Conservation (phyloP, 441 rosid genomes). For the Macaranga tanarius region DNA sequence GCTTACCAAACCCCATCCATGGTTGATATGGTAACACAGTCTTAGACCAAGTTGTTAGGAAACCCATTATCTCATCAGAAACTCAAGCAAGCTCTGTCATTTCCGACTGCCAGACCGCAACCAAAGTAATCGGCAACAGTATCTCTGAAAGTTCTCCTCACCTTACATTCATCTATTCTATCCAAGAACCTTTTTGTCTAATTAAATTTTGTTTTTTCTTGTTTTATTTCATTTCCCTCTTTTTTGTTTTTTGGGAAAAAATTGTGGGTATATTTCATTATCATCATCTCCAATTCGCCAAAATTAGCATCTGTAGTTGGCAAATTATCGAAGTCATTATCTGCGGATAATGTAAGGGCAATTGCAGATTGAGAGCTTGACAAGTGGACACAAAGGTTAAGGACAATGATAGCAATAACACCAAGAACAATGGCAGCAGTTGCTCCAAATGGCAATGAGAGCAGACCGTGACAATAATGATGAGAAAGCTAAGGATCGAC, state of each 20-base stretch:
- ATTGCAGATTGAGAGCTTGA: no score
- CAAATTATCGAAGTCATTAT: no score
- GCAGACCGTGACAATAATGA: conserved; percentile 61
- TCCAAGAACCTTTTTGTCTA: conserved; percentile 25
- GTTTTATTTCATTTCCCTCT: conserved; percentile 8
- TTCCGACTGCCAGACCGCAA: conserved; percentile 56
- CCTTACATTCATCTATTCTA: conserved; percentile 26
- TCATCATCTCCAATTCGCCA: no score
- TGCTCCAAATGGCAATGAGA: no score
- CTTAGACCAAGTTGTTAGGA: conserved; percentile 60
- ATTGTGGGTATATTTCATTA: conserved; percentile 30
- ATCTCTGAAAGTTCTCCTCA: conserved; percentile 21
- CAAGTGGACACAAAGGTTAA: no score
- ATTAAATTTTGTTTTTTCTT: conserved; percentile 21
- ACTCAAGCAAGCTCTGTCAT: conserved; percentile 61
- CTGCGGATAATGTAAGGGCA: no score
- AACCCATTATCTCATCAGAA: conserved; percentile 59
- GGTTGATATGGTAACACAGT: conserved; percentile 80
- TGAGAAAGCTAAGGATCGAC: conserved; percentile 59
- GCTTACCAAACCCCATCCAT: conserved; percentile 89
- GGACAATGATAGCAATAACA: no score
- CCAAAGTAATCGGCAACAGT: conserved; percentile 44
- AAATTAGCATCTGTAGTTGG: no score
- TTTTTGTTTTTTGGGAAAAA: background rate
- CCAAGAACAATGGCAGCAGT: no score